A percentile compares a stretch with the other conserved stretches of the same genome.
These are phyloP conservation scores for Tulasnella sp. DNA, from an alignment of 768 basidiomycete genomes.

Conservation along the genomic window DNA sequence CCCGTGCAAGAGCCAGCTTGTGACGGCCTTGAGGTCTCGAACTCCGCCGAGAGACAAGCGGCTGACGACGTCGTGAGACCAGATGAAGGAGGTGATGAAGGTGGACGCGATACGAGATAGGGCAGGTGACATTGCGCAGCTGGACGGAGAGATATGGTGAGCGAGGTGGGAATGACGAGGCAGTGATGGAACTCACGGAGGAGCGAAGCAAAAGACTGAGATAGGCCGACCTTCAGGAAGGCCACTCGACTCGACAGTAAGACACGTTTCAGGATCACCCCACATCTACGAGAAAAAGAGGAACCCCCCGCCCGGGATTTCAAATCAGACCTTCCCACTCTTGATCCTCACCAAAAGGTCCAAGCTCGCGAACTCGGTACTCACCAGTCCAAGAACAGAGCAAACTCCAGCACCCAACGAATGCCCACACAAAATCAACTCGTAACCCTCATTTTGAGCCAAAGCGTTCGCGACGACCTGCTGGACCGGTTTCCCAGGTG, in stretches of 20 bases:
- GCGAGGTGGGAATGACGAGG: conserved; percentile 2
- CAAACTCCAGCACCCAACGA: conserved; percentile 80
- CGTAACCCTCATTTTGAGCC: conserved; percentile 59
- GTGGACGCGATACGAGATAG: conserved; percentile 53
- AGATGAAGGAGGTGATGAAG: conserved; percentile 68
- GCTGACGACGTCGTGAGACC: conserved; percentile 75
- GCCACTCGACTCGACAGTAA: conserved; percentile 54
- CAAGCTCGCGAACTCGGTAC: too few species aligned
- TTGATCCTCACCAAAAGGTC: too few species aligned
- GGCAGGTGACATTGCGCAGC: conserved; percentile 54
- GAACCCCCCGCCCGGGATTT: too few species aligned
- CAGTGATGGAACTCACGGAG: conserved; percentile 48
- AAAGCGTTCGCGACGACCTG: conserved; percentile 64
- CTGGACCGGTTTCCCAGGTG: conserved; percentile 66
- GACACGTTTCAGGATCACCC: conserved; percentile 72
- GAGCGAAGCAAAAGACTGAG: conserved; percentile 70
- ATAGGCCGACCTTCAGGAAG: conserved; percentile 48
- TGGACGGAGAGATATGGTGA: conserved; percentile 26
- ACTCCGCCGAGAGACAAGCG: conserved; percentile 71
- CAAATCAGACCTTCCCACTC: not conserved
- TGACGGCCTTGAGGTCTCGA: conserved; percentile 64
- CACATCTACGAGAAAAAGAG: conserved; percentile 59
- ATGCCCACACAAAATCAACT: conserved; percentile 72
- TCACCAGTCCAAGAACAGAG: conserved; percentile 60
- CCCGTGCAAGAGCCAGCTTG: conserved; percentile 73